Conservation (phyloP, 257 asterid genomes). For the Avicennia marina region DNA sequence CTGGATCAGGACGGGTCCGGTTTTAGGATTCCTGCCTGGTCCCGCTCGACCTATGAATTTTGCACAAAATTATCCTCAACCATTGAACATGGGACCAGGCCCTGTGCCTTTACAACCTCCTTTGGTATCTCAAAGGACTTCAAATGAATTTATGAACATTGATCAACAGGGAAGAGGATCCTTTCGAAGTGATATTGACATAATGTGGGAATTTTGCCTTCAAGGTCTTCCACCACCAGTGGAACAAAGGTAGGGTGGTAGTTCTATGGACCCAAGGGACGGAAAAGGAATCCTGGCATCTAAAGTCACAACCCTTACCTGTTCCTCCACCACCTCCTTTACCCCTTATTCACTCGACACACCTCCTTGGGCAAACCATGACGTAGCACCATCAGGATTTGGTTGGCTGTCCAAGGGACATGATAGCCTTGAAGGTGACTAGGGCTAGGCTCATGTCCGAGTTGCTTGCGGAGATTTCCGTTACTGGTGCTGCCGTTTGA, state of each 20-base stretch:
- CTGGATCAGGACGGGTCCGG: slow-evolving; percentile 58
- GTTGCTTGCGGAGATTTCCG: no score
- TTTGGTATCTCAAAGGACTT: slow-evolving; percentile 42
- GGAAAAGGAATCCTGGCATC: slow-evolving; percentile 52
- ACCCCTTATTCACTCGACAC: slow-evolving; percentile 40
- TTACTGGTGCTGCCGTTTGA: no score
- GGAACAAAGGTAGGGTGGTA: slow-evolving; percentile 49
- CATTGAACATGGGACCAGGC: slow-evolving; percentile 61
- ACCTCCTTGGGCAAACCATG: slow-evolving; percentile 45
- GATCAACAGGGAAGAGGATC: slow-evolving; percentile 49
- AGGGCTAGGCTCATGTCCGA: no score
- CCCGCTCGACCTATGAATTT: slow-evolving; percentile 52
- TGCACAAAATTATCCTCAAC: slow-evolving; percentile 54
- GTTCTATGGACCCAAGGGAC: slow-evolving; percentile 43
- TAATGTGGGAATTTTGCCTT: slow-evolving; percentile 33
- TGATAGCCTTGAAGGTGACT: slow-evolving; percentile 42
- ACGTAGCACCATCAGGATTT: slow-evolving; percentile 67
- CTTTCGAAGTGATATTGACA: slow-evolving; percentile 43
- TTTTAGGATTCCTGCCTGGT: slow-evolving; percentile 59
- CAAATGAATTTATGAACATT: slow-evolving; percentile 33
- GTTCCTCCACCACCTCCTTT: slow-evolving; percentile 68
- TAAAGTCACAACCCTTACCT: slow-evolving; percentile 37
- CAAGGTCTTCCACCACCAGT: slow-evolving; percentile 34
- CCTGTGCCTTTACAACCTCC: slow-evolving; percentile 56
- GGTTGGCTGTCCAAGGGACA: slow-evolving; percentile 58